Conservation (phyloP, 352 stramenopile species). For the Phytophthora tubulina region DNA sequence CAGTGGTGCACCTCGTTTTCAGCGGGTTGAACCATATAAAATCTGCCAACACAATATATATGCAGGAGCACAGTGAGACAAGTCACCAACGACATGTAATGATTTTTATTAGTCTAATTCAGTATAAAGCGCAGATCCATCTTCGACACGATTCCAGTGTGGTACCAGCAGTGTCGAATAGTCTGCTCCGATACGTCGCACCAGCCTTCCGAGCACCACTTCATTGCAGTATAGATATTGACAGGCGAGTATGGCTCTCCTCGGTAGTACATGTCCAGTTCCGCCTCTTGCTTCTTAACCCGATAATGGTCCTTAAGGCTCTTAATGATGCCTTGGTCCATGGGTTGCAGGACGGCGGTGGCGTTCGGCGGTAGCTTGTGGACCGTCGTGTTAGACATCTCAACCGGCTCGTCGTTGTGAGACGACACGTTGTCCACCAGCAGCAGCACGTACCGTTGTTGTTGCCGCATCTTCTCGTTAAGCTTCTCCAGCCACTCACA, state of each 20-base stretch:
- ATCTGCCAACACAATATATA: too few relatives aligned
- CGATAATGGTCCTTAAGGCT: constrained; percentile 23
- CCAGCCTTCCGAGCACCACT: constrained; percentile 24
- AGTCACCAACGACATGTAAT: too few relatives aligned
- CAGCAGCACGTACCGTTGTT: not conserved
- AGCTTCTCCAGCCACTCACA: not conserved
- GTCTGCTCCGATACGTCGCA: not conserved
- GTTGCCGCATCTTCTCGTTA: not conserved
- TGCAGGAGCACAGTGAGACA: too few relatives aligned
- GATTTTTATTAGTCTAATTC: constrained; percentile 6
- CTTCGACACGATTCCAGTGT: constrained; percentile 24
- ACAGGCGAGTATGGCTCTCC: not conserved
- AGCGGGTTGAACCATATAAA: too few relatives aligned
- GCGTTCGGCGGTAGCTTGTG: too few relatives aligned
- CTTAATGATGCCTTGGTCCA: constrained; percentile 36
- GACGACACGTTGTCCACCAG: not conserved
- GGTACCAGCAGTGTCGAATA: constrained; percentile 29
- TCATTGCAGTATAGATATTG: constrained; percentile 27
- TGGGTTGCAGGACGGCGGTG: constrained; percentile 22
- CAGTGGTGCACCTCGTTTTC: not conserved
- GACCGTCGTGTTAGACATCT: not conserved
- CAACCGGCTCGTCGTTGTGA: not conserved
- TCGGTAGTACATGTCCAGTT: constrained; percentile 19
- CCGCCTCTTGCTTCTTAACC: not conserved
- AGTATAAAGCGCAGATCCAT: constrained; percentile 20